Evolutionary conservation across 2,329 filamentous ascomycete species (phyloP), one percentile per base, ranked within the genome.

Genomic region (Trichoderma cornu-damae): DNA sequence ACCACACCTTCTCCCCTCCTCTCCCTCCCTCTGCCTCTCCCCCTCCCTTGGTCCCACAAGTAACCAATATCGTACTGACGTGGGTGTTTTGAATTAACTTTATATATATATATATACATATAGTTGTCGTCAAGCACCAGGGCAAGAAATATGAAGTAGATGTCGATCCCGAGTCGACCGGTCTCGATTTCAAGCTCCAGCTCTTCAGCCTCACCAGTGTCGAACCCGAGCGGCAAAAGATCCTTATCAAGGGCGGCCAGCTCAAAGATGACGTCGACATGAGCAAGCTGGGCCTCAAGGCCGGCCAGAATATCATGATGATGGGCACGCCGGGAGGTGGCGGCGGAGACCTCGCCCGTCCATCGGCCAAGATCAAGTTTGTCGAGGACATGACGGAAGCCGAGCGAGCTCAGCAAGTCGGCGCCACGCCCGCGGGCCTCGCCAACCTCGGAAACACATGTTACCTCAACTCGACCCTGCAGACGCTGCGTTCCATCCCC

Each of bases 351-450:
- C 78, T 89, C 28, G 78, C 86, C 59, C 84, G 87, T 52, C 94
- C 94, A 30, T 89, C 87, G 69, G 87, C 95, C 68, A 80, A 83
- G 64, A 80, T 92, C 68, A 94, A 89, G 73, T 99, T 99, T 67
- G 75, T 96, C 61, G 94, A 99, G 74, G 94, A 99, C 71, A 96
- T 99, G 93, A 95, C 90, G 24, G 92, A 96, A 70, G 92, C 91
- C 28, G 93, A 97, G 72, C 84, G 86, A 52, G 93, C 94, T 20
- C 85, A 86, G 71, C 83, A 88, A 69, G 87, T 87, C 59, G 91
- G 90, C 59, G 92, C 92, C 47, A 93, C 82, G 44, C 94, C 95
- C 1, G 88, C 92, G 57, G 94, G 94, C 46, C 77, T 99, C 61
- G 82, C 88, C 70, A 99, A 99, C 69, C 78, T 96, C 60, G 94